Evolutionary conservation across 371 early-diverging fungal genomes (phyloP), one percentile per base, ranked within the genome.

Genomic region (Apophysomyces sp.): DNA sequence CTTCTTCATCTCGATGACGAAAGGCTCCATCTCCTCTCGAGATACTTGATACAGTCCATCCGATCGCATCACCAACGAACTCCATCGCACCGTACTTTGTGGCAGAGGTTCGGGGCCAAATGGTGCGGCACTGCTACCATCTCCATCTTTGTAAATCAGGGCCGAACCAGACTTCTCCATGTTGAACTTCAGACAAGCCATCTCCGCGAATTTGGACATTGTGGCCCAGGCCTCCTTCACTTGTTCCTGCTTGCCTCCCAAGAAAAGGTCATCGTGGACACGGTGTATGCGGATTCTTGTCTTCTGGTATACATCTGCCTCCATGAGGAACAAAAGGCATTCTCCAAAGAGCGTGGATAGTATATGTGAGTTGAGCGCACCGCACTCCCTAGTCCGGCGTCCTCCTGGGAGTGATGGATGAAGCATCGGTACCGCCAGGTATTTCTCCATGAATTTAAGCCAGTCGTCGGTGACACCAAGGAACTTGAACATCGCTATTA

Each of bases 91-190:
- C 24, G 27, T 9, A 18, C 31, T 8, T 39, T 57, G 52, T 8
- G 66, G 66, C 28, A 66, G 21, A 36, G 61, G 61, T 21, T 13
- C 37, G 6, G 60, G 55, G 21, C 57, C 65, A 40, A 41, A 57
- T 3, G 52, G 1, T 12, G 58, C 62, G 11, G 49, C 21, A 12
- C 57, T n/a, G 21, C 3, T 27, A 39, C 31, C 31, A 9, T 32
- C 27, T 24, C 28, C 49, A 34, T 41, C 27, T 29, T 26, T 36
- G 32, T 9, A 16, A 18, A 65, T 40, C 3, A 51, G 55, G n/a
- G 60, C 65, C 2, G 66, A 62, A 5, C 66, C 66, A 39, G 62
- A 62, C 39, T 66, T 66, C 8, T 66, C 57, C 13, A 13, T 24
- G 37, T 66, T 66, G 40, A 66, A 58, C 27, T 24, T 29, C n/a